Percentiles rank a stretch among this genome's conserved stretches.
Evolutionary conservation across 1,284 basidiomycete species (phyloP).

Genomic region (Malassezia yamatoensis): DNA sequence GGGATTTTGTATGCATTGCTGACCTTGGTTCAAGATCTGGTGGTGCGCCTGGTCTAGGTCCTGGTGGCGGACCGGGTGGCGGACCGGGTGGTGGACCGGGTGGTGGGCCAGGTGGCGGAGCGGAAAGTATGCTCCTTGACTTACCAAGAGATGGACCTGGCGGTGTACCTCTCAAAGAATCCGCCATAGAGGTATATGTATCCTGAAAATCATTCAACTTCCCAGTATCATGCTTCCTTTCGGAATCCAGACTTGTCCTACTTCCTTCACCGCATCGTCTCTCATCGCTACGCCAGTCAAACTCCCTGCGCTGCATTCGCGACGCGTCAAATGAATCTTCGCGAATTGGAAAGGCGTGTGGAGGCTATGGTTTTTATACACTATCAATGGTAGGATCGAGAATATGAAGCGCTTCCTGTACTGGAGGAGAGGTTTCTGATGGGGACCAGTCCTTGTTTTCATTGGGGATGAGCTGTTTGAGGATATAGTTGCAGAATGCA

Average conservation of each 20-base stretch:
- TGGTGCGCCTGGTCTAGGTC: not conserved
- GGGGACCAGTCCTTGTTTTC: slow-evolving; percentile 1
- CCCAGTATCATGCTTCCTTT: no score
- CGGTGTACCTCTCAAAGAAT: not conserved
- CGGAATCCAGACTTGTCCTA: no score
- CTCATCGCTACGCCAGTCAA: no score
- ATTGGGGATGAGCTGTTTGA: slow-evolving; percentile 31
- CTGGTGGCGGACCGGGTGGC: not conserved
- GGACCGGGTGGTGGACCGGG: not conserved
- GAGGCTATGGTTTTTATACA: slow-evolving; percentile 1
- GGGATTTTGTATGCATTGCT: no score
- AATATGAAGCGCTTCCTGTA: not conserved
- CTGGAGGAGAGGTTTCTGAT: not conserved
- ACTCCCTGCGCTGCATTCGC: not conserved
- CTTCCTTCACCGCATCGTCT: no score
- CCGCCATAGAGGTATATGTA: no score
- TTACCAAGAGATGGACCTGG: not conserved
- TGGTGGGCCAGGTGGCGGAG: not conserved
- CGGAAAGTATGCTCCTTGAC: not conserved
- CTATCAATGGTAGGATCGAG: slow-evolving; percentile 16
- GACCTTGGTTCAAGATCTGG: not conserved
- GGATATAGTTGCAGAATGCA: slow-evolving; percentile 36
- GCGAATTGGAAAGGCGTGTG: no score
- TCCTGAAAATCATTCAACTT: no score
- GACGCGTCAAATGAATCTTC: not conserved